Evolutionary conservation across 345 rosid species (phyloP), one percentile per base, ranked within the genome.

Genomic region (Citrus reticulata): DNA sequence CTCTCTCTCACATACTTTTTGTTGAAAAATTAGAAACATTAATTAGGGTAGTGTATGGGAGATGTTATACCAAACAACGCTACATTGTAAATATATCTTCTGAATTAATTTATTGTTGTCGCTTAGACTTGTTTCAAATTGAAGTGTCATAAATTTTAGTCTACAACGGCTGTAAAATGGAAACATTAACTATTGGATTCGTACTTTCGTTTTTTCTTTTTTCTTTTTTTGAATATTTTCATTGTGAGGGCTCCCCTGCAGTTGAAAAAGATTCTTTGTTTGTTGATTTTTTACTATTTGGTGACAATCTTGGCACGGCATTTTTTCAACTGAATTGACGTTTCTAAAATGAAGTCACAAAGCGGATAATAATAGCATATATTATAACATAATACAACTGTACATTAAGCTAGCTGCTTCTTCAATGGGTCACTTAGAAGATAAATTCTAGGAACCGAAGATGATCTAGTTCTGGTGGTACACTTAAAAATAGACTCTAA

Each of bases 351-450:
- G 71, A 51, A 49, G 62, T 32, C 72, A 65, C 71, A 65, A 75
- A 75, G 68, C 25, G 4, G 27, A 81, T 24, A 68, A 58, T 64
- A 77, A 68, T 80, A 80, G 34, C 55, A 80, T 46, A 74, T 30
- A 73, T 27, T 62, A 69, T 76, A 67, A 59, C 74, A 82, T 75
- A 78, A 72, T 66, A 72, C 73, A 49, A 62, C 85, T 85, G 80
- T 88, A 88, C 88, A 88, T 77, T 67, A 70, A 80, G 71, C 79
- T 16, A 17, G 22, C 58, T 13, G 51, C 51, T 69, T 77, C 64
- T 76, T 73, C 61, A 35, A 75, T 37, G 74, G 82, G 81, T 77
- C 78, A 80, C 82, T 54, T 64, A 42, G 59, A 54, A 73, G 57
- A 80, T 17, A 77, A 77, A 68, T 70, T 81, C 82, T 72, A 72